Evolutionary conservation across 495 filamentous ascomycete genomes (phyloP).

Genomic region (Platismatia glauca): DNA sequence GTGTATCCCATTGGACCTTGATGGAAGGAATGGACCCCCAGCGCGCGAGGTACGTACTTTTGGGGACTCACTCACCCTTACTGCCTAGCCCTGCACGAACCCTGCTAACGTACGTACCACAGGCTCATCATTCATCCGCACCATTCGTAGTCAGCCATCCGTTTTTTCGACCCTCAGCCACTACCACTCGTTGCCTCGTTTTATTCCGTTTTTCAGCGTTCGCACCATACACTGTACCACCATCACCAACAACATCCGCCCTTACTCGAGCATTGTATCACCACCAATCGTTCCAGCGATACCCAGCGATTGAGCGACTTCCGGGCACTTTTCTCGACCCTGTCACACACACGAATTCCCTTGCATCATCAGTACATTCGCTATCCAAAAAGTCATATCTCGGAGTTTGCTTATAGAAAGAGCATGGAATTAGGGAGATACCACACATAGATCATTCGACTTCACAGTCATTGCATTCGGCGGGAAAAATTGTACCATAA

Average conservation of each 20-base stretch:
- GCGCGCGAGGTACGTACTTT: conserved; percentile 23
- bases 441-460: conserved; percentile 26
- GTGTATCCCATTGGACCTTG: conserved; percentile 12
- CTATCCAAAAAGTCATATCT: conserved; percentile 13
- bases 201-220: conserved; percentile 16
- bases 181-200: conserved; percentile 12
- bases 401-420: conserved; percentile 19
- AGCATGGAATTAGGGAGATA: conserved; percentile 22
- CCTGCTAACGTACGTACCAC: conserved; percentile 23
- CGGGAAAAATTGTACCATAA: conserved; percentile 15
- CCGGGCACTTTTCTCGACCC: conserved; percentile 9
- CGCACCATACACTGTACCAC: conserved; percentile 20
- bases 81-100: conserved; percentile 23
- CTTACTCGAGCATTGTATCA: conserved; percentile 21
- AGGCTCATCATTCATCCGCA: conserved; percentile 21
- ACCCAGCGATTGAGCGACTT: conserved; percentile 17
- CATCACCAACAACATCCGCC: conserved; percentile 13
- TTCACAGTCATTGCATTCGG: conserved; percentile 21
- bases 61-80: conserved; percentile 21
- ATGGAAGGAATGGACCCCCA: conserved; percentile 23
- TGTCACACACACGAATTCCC: conserved; percentile 20
- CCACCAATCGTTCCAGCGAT: conserved; percentile 18
- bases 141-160: conserved; percentile 21
- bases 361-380: conserved; percentile 15
- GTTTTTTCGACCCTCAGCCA: conserved; percentile 3